phyloP scores from a whole-genome alignment of 352 stramenopile genomes.

The Phytophthora capsici region DNA sequence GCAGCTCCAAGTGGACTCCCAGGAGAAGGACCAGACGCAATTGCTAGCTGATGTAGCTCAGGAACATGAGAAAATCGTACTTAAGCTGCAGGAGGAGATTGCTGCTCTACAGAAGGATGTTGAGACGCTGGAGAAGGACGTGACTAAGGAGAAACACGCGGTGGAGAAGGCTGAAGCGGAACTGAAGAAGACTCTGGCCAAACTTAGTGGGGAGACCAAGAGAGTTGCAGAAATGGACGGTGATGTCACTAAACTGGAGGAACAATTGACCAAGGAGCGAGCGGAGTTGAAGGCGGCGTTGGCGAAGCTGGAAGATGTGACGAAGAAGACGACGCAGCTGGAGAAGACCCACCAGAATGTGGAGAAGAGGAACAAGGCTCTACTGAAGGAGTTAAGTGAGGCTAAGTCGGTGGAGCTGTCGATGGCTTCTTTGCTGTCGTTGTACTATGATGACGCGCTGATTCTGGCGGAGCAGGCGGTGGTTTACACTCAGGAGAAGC shows the following conservation, averaged over 20 bases:
- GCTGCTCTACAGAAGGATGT: constrained; percentile 28
- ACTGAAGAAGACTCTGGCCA: constrained; percentile 21
- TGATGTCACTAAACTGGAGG: constrained; percentile 33
- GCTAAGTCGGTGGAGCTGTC: constrained; percentile 62
- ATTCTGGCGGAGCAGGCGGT: constrained; percentile 51
- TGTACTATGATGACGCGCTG: constrained; percentile 84
- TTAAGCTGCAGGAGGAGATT: constrained; percentile 39
- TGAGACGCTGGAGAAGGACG: constrained; percentile 16
- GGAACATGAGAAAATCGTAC: constrained; percentile 42
- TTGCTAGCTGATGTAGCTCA: constrained; percentile 42
- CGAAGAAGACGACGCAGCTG: constrained; percentile 31
- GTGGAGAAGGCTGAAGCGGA: constrained; percentile 22
- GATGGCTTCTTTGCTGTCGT: constrained; percentile 70
- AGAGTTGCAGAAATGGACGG: background rate
- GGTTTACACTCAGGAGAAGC: constrained; percentile 48
- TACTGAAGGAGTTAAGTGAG: constrained; percentile 59
- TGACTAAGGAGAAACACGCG: constrained; percentile 16
- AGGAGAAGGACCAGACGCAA: constrained; percentile 43
- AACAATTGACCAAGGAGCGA: constrained; percentile 32
- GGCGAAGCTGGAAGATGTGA: constrained; percentile 39
- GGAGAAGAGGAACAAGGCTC: constrained; percentile 69
- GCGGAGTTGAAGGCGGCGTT: constrained; percentile 45
- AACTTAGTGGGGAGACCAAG: constrained; percentile 20
- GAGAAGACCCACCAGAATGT: constrained; percentile 33
- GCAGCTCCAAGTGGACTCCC: constrained; percentile 47